A percentile compares a stretch with the other conserved stretches of the same genome.
Evolutionary conservation across 2,329 filamentous ascomycete species (phyloP).

Genomic region (Stagonosporopsis vannaccii): DNA sequence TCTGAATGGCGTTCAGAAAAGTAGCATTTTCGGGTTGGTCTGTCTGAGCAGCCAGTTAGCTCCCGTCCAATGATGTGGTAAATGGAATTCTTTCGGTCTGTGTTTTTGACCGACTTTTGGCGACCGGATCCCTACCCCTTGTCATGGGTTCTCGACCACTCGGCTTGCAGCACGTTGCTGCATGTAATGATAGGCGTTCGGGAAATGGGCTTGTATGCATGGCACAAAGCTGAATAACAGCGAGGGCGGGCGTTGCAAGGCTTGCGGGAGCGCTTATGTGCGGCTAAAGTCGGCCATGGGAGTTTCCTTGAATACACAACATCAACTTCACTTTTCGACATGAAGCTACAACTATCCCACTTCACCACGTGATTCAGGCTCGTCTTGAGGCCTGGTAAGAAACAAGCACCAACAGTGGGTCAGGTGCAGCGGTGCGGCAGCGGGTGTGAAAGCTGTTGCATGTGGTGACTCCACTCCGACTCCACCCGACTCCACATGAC

Average conservation of each 20-base stretch:
- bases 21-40: slow-evolving; percentile 15
- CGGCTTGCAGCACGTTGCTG: slow-evolving; percentile 8
- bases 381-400: not conserved
- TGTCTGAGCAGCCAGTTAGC: slow-evolving; percentile 21
- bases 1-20: slow-evolving; percentile 29
- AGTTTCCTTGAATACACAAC: not conserved
- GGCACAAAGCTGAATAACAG: slow-evolving; percentile 17
- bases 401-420: slow-evolving; percentile 13
- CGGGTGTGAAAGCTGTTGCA: slow-evolving; percentile 19
- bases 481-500: slow-evolving; percentile 14
- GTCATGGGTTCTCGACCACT: not conserved
- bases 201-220: slow-evolving; percentile 6
- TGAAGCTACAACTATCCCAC: not conserved
- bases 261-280: slow-evolving; percentile 2
- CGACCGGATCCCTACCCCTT: not conserved
- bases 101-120: slow-evolving; percentile 6
- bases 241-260: slow-evolving; percentile 22
- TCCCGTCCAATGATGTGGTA: slow-evolving; percentile 8
- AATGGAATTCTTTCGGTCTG: slow-evolving; percentile 4
- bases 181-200: slow-evolving; percentile 24
- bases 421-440: slow-evolving; percentile 17
- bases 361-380: slow-evolving; percentile 1
- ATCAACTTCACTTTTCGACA: not conserved
- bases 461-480: slow-evolving; percentile 11
- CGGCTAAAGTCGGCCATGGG: slow-evolving; percentile 4